Evolutionary conservation across 2,329 filamentous ascomycete genomes (phyloP).

Genomic region (Xylariales sp.): DNA sequence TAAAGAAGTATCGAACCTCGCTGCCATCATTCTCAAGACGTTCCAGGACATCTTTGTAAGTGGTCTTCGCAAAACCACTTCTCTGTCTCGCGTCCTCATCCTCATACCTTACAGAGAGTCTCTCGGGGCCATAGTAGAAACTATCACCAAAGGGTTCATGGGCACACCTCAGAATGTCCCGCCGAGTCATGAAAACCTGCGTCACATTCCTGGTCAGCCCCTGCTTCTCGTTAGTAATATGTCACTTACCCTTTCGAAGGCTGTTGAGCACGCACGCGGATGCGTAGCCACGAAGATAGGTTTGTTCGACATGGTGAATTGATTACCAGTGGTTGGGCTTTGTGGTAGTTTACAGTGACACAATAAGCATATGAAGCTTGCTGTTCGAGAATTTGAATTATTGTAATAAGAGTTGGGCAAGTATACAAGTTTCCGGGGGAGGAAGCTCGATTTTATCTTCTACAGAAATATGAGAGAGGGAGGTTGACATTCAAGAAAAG

Average conservation of each 20-base stretch:
- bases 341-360: conserved; percentile 3
- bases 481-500: background rate
- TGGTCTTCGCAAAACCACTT: conserved; percentile 65
- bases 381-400: background rate
- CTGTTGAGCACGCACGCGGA: conserved; percentile 90
- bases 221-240: background rate
- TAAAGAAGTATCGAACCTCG: conserved; percentile 54
- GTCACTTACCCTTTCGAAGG: conserved; percentile 78
- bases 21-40: conserved; percentile 66
- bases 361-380: background rate
- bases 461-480: too few species aligned
- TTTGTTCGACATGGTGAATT: conserved; percentile 64
- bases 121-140: conserved; percentile 92
- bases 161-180: conserved; percentile 73
- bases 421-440: too few species aligned
- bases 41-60: conserved; percentile 74
- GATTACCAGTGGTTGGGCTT: too few species aligned
- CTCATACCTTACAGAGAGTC: conserved; percentile 72
- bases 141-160: conserved; percentile 97
- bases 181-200: conserved; percentile 94
- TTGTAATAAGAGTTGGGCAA: too few species aligned
- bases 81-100: conserved; percentile 52
- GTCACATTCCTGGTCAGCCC: conserved; percentile 11
- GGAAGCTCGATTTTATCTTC: too few species aligned
- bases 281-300: conserved; percentile 92